These are phyloP conservation scores for Aspergillus aculeatus DNA, from an alignment of 2,329 filamentous ascomycete genomes.

Conservation along the genomic window DNA sequence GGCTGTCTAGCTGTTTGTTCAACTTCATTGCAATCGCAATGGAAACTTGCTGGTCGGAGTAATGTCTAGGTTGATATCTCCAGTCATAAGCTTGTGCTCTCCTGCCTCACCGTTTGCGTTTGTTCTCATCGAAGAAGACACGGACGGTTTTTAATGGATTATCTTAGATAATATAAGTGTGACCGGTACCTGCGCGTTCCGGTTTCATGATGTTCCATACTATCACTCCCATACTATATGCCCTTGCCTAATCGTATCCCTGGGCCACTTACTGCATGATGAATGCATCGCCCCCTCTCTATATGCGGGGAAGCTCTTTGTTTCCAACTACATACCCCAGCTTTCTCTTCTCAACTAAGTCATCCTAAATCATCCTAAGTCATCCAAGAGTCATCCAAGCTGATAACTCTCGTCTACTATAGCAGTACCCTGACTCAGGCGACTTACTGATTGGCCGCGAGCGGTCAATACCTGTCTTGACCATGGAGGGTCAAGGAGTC, in stretches of 20 bases:
- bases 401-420: background rate
- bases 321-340: background rate
- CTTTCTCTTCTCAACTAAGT: background rate
- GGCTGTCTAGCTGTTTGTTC: background rate
- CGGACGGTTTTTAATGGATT: background rate
- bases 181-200: background rate
- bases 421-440: background rate
- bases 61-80: no score
- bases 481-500: background rate
- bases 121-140: background rate
- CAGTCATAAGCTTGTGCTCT: no score
- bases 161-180: background rate
- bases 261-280: constrained; percentile 1
- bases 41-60: background rate
- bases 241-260: background rate
- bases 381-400: background rate
- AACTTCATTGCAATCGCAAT: background rate
- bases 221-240: no score
- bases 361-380: no score
- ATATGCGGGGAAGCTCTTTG: constrained; percentile 2
- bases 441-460: background rate
- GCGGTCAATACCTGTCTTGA: background rate
- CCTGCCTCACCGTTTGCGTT: background rate
- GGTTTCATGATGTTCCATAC: background rate
- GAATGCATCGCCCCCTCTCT: constrained; percentile 7